Percentiles rank a stretch among this genome's conserved stretches.
phyloP scores from a whole-genome alignment of 306 rosid genomes.

The Gleditsia sinensis region DNA sequence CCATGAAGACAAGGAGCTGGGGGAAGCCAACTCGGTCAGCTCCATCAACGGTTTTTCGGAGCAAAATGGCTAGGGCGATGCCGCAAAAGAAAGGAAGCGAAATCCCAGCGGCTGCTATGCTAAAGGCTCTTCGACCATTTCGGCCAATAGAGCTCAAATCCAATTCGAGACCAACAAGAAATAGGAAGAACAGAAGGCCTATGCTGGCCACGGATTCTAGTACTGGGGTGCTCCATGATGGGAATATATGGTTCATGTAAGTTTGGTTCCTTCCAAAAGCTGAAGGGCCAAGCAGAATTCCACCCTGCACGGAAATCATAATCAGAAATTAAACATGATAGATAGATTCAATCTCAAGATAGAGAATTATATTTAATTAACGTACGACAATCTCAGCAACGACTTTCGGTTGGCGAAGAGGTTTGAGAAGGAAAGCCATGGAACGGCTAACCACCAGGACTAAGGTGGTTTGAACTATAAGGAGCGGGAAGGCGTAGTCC shows the following conservation, averaged over 20 bases:
- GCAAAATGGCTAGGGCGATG: constrained; percentile 67
- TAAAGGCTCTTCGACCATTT: constrained; percentile 53
- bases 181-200: constrained; percentile 78
- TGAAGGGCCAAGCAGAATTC: constrained; percentile 81
- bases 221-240: constrained; percentile 66
- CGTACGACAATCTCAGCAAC: constrained; percentile 76
- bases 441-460: constrained; percentile 57
- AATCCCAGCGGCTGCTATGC: constrained; percentile 75
- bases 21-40: constrained; percentile 58
- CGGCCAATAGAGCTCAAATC: constrained; percentile 71
- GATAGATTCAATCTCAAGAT: too few species aligned
- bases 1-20: constrained; percentile 80
- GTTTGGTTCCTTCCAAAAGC: constrained; percentile 59
- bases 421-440: constrained; percentile 73
- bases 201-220: constrained; percentile 80
- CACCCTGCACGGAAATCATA: constrained; percentile 53
- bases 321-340: too few species aligned
- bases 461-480: constrained; percentile 58
- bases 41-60: constrained; percentile 64
- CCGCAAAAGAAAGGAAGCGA: constrained; percentile 69
- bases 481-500: constrained; percentile 77
- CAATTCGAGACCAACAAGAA: constrained; percentile 76
- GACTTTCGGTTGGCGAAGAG: constrained; percentile 91
- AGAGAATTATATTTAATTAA: background rate
- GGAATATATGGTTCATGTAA: constrained; percentile 61